phyloP scores from a whole-genome alignment of 2,329 filamentous ascomycete genomes.

The Stromatinia cepivora region DNA sequence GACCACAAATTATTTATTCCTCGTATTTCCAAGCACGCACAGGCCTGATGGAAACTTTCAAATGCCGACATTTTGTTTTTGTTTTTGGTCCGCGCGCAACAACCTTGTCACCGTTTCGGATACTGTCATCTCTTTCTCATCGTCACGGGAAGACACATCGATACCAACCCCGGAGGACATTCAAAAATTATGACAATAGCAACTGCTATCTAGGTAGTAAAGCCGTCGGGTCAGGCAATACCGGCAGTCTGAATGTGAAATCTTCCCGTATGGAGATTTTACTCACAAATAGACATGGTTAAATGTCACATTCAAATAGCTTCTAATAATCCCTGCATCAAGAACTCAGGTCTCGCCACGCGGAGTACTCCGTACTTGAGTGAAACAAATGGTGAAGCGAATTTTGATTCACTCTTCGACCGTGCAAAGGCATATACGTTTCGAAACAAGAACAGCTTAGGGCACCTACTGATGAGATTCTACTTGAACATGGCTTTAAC shows the following conservation, averaged over 20 bases:
- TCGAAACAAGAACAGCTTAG: neutral
- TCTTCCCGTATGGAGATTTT: neutral
- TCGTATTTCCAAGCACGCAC: neutral
- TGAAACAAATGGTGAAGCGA: slow-evolving; percentile 22
- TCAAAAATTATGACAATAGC: no score
- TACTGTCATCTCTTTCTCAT: no score
- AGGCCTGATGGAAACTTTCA: no score
- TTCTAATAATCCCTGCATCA: slow-evolving; percentile 16
- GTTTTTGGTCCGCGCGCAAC: neutral
- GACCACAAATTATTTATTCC: neutral
- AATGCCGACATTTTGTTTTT: neutral
- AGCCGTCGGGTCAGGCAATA: neutral
- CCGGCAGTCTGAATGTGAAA: neutral
- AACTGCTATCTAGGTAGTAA: neutral
- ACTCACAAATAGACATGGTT: neutral
- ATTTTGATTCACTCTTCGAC: slow-evolving; percentile 14
- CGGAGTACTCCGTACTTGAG: neutral
- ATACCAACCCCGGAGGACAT: no score
- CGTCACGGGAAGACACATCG: no score
- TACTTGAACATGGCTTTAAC: neutral
- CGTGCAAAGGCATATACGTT: neutral
- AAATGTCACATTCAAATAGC: neutral
- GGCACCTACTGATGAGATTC: neutral
- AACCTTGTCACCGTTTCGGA: neutral
- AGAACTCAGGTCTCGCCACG: neutral